Percentiles rank a stretch among this genome's conserved stretches.
These are phyloP conservation scores for Mortierella hygrophila DNA, from an alignment of 192 early-diverging fungal genomes.

Conservation along the genomic window DNA sequence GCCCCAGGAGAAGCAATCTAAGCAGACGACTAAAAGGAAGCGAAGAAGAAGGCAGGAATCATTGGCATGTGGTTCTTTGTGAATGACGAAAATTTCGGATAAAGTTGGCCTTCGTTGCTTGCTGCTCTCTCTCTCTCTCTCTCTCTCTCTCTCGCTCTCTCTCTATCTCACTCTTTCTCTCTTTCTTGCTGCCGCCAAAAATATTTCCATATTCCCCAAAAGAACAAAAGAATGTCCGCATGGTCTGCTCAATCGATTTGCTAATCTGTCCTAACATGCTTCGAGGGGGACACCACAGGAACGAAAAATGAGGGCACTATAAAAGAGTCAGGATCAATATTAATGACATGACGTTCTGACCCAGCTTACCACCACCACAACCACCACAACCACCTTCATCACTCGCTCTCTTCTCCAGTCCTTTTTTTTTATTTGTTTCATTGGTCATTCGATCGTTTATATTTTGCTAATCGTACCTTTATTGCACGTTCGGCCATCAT, in stretches of 20 bases:
- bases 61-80: not conserved
- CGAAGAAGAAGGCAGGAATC: not conserved
- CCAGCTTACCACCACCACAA: not conserved
- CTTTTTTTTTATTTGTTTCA: constrained; percentile 1
- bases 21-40: not conserved
- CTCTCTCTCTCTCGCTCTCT: not conserved
- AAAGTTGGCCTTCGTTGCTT: not conserved
- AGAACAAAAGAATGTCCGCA: constrained; percentile 4
- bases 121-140: not conserved
- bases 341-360: not conserved
- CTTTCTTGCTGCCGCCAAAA: not conserved
- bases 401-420: too few relatives aligned
- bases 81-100: not conserved
- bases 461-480: not conserved
- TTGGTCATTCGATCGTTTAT: not conserved
- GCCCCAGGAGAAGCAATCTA: too few relatives aligned
- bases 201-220: not conserved
- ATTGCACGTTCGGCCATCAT: not conserved
- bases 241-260: constrained; percentile 7
- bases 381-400: not conserved
- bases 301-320: not conserved
- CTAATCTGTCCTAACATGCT: not conserved
- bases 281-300: not conserved
- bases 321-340: not conserved
- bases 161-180: not conserved